Conservation (phyloP, 1,284 basidiomycete genomes). For the Uromyces viciae-fabae region DNA sequence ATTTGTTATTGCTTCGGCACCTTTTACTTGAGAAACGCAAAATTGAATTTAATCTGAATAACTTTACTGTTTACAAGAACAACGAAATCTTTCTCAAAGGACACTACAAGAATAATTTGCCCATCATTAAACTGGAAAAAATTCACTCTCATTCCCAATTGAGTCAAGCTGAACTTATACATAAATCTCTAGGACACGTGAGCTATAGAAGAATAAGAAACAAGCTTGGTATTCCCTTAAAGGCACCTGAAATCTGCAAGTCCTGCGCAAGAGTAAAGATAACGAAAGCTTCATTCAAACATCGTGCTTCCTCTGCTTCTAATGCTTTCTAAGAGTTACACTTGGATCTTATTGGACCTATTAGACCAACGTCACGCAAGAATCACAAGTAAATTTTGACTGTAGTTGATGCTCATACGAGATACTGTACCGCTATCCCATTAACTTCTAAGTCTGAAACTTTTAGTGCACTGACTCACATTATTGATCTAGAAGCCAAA, state of each 20-base stretch:
- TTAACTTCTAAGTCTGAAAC: not conserved
- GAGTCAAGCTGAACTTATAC: not conserved
- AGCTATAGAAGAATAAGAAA: not conserved
- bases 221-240: not conserved
- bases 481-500: not conserved
- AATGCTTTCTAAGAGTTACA: not conserved
- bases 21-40: not conserved
- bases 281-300: not conserved
- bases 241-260: not conserved
- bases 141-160: not conserved
- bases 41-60: not conserved
- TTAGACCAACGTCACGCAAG: not conserved
- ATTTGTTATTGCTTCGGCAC: not conserved
- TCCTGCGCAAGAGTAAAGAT: not conserved
- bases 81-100: not conserved
- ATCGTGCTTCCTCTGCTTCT: not conserved
- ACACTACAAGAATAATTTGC: not conserved
- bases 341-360: not conserved
- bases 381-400: not conserved
- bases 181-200: not conserved
- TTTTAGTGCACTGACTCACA: not conserved
- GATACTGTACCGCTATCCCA: not conserved
- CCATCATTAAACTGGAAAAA: not conserved
- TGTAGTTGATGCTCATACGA: not conserved
- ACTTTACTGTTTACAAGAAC: not conserved